phyloP scores from a whole-genome alignment of 192 early-diverging fungal genomes.

The Coemansia sp. region DNA sequence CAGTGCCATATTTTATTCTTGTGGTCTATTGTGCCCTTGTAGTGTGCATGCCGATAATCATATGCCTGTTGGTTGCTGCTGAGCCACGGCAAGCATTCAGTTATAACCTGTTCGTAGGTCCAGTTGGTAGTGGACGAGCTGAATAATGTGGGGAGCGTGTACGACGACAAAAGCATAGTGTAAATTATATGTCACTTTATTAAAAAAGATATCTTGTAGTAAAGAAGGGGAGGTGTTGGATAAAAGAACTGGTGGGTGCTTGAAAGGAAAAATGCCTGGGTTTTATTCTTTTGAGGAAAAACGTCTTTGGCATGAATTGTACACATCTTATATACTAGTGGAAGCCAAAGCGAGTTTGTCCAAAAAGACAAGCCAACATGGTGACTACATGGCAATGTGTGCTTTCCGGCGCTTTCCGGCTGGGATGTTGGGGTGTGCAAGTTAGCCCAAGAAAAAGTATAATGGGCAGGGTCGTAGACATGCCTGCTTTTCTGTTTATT shows the following conservation, averaged over 20 bases:
- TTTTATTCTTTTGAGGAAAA: too few relatives aligned
- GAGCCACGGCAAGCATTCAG: constrained; percentile 9
- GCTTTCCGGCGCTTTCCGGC: too few relatives aligned
- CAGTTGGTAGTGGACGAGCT: neutral
- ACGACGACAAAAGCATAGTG: constrained; percentile 11
- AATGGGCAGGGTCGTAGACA: too few relatives aligned
- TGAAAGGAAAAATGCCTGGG: neutral
- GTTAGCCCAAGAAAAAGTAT: too few relatives aligned
- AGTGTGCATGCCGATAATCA: neutral
- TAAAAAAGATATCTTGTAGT: neutral
- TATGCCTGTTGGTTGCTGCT: neutral
- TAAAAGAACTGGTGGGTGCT: neutral
- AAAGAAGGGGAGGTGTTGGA: neutral
- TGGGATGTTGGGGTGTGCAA: too few relatives aligned
- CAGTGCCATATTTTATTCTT: constrained; percentile 3
- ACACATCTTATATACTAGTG: too few relatives aligned
- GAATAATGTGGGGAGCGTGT: neutral
- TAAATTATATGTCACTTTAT: neutral
- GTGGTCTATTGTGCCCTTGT: neutral
- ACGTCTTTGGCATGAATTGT: too few relatives aligned
- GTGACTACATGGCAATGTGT: too few relatives aligned
- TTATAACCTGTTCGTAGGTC: constrained; percentile 11
- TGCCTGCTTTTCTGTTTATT: too few relatives aligned
- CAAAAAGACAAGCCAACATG: too few relatives aligned
- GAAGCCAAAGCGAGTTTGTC: too few relatives aligned